Evolutionary conservation across 805 yeast species (phyloP).

Genomic region (Cyberlindnera mycetangii): DNA sequence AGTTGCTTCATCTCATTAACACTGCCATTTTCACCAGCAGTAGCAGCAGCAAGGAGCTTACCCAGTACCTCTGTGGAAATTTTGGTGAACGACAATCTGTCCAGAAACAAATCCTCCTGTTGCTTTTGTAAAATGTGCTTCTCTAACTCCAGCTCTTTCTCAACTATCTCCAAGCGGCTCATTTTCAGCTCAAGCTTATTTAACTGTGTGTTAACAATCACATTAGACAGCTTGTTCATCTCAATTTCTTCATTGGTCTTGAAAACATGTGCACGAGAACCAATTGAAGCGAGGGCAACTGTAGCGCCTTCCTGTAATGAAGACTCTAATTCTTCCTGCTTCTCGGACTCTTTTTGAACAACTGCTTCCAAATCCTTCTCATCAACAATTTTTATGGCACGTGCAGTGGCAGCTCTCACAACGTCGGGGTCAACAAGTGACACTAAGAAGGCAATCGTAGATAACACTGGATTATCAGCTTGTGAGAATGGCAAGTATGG

Average conservation of each 20-base stretch:
- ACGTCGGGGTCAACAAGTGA: constrained; percentile 83
- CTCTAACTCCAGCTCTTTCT: constrained; percentile 63
- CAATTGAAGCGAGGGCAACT: constrained; percentile 35
- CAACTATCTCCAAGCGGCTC: constrained; percentile 54
- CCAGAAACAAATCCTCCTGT: constrained; percentile 65
- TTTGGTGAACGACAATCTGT: constrained; percentile 63
- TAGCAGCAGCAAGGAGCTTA: constrained; percentile 36
- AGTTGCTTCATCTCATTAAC: constrained; percentile 10
- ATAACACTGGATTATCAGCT: constrained; percentile 89
- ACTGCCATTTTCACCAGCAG: constrained; percentile 2
- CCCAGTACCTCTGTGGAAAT: constrained; percentile 48
- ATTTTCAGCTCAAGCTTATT: constrained; percentile 65
- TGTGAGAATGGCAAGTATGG: constrained; percentile 82
- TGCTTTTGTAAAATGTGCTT: constrained; percentile 55
- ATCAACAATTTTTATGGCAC: constrained; percentile 44
- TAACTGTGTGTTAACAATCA: constrained; percentile 59
- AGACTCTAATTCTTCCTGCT: constrained; percentile 28
- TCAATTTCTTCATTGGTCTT: constrained; percentile 80
- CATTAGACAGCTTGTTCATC: constrained; percentile 55
- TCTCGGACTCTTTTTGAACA: constrained; percentile 20
- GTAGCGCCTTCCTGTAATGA: constrained; percentile 31
- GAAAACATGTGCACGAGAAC: constrained; percentile 75
- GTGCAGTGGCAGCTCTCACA: constrained; percentile 74
- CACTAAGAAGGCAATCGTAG: constrained; percentile 86
- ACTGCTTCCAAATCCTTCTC: constrained; percentile 23